Conservation (phyloP, 1,139 yeast genomes). For the Waltiozyma sp. region DNA sequence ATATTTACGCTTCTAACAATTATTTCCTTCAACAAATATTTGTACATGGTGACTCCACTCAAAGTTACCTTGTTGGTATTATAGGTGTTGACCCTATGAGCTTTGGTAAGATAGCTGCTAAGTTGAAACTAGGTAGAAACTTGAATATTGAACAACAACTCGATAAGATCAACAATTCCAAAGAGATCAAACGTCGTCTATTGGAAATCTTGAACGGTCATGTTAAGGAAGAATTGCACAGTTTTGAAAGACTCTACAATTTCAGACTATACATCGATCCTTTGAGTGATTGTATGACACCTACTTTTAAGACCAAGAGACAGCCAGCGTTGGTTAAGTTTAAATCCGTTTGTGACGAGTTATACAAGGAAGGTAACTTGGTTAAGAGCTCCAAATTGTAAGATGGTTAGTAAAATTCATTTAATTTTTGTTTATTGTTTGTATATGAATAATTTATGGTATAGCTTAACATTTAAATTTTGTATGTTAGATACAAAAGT, state of each 20-base stretch:
- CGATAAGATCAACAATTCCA: constrained; percentile 18
- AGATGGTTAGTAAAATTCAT: no score
- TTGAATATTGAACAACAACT: constrained; percentile 10
- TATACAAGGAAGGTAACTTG: constrained; percentile 50
- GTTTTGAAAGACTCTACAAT: constrained; percentile 59
- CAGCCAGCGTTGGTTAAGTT: constrained; percentile 45
- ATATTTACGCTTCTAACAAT: constrained; percentile 28
- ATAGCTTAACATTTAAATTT: no score
- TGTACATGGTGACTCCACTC: constrained; percentile 59
- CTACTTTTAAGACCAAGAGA: constrained; percentile 66
- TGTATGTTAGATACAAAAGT: no score
- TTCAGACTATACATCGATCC: constrained; percentile 53
- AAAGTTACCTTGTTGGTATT: constrained; percentile 51
- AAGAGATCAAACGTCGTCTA: constrained; percentile 13
- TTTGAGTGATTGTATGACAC: constrained; percentile 57
- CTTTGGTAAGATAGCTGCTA: not conserved
- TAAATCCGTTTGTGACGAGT: constrained; percentile 31
- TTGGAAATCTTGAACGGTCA: constrained; percentile 20
- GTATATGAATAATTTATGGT: no score
- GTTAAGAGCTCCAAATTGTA: constrained; percentile 17
- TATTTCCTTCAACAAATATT: constrained; percentile 39
- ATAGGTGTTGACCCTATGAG: constrained; percentile 44
- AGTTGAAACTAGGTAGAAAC: not conserved
- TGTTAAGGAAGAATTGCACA: constrained; percentile 23
- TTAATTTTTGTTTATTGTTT: no score